Evolutionary conservation across 345 rosid genomes (phyloP), one percentile per base, ranked within the genome.

Genomic region (Conringia planisiliqua): DNA sequence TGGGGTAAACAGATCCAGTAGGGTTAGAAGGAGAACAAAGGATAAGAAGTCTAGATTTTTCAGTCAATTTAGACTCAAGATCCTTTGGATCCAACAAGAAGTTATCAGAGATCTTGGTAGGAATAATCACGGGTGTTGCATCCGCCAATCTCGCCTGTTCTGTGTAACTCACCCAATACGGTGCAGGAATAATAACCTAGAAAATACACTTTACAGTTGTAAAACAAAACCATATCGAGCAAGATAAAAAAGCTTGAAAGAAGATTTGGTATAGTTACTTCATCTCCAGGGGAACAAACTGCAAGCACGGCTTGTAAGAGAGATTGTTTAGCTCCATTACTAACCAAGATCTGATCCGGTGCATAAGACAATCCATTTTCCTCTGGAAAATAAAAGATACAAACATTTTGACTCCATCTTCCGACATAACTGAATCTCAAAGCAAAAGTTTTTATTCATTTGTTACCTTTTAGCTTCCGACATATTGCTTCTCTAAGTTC

Each of bases 1-100:
- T 90, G 39, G 98, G 90, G 82, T 90, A 95, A 71, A 95, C 98
- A n/a, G 98, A 90, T 62, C 99, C 98, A 38, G 99, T 95, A 58
- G 99, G 99, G 75, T 96, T 92, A 5, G 98, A 92, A 55, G 98
- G 99, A 71, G 98, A 92, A 70, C 98, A 96, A 43, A 96, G 89
- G 72, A 96, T 84, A 51, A 96, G 62, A 78, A 96, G 75, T 72
- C 99, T 96, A 35, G 99, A 92, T 80, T 88, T 96, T 54, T 82
- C 98, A 17, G 82, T 92, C 60, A 96, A 62, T 40, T 79, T 84
- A 38, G 91, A 84, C 85, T 89, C 89, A 4, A 96, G 91, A 71
- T 78, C 77, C 80, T 86, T 83, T 71, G 99, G 96, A 82, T 96
- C 87, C 90, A 96, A 76, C 20, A 96, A 83, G 79, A 96, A 96